phyloP scores from a whole-genome alignment of 2,329 filamentous ascomycete genomes.

The Fusarium floridanum region DNA sequence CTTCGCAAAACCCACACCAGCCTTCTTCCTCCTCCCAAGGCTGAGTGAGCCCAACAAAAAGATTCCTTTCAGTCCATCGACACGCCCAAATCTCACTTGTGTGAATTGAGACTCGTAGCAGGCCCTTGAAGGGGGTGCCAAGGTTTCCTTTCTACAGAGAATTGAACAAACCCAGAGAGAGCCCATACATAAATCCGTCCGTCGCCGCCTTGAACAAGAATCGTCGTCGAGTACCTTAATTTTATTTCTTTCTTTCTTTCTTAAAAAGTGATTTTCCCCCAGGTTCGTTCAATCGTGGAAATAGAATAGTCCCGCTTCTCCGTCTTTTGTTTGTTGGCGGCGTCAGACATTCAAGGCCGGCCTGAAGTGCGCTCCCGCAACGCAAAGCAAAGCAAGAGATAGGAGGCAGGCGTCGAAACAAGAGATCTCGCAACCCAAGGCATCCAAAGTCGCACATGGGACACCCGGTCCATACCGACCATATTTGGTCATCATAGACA shows the following conservation, averaged over 20 bases:
- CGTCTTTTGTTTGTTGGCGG: conserved; percentile 29
- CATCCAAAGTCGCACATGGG: conserved; percentile 40
- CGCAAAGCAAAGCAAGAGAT: conserved; percentile 33
- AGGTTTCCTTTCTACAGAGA: conserved; percentile 34
- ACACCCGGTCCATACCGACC: conserved; percentile 16
- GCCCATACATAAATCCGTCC: conserved; percentile 9
- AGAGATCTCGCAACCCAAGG: conserved; percentile 26
- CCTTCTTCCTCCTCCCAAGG: conserved; percentile 10
- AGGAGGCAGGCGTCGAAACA: conserved; percentile 37
- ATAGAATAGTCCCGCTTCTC: conserved; percentile 32
- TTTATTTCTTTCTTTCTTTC: conserved; percentile 35
- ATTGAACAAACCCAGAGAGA: conserved; percentile 29
- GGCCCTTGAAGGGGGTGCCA: conserved; percentile 2
- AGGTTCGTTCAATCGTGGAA: conserved; percentile 45
- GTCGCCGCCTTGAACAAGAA: conserved; percentile 32
- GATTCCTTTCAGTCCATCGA: background rate
- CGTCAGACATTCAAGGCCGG: conserved; percentile 45
- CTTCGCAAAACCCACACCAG: conserved; percentile 18
- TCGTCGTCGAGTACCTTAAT: conserved; percentile 21
- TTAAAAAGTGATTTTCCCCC: conserved; percentile 7
- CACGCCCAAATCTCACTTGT: background rate
- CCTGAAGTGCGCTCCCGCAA: conserved; percentile 37
- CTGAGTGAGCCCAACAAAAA: background rate
- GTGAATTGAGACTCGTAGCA: conserved; percentile 12
- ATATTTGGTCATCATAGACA: conserved; percentile 29